Evolutionary conservation across 202 grass and related monocot genomes (phyloP), one percentile per base, ranked within the genome.

Genomic region (Eragrostis tef): DNA sequence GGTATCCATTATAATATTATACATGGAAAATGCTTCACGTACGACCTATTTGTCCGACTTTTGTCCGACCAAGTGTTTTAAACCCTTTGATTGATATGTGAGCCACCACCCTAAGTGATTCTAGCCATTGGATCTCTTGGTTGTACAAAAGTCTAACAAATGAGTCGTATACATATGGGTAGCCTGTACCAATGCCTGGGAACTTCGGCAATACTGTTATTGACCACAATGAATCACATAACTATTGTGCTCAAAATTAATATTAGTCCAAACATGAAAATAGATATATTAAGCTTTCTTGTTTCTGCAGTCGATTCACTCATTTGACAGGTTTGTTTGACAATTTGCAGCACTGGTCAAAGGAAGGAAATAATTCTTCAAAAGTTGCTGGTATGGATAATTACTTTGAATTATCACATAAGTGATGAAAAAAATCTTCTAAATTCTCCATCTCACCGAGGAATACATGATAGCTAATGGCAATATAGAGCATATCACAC

Each of bases 301-400:
- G 10, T 36, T 80, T 85, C 26, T 66, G 36, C 70, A 14, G 25
- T 51, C 22, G 11, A 11, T 89, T 43, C 58, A 80, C 31, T 53
- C 43, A 64, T 79, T 71, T 91, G 21, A 81, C 19, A 54, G n/a
- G 45, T 86, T 26, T 86, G 69, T 90, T 77, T 60, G 64, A 49
- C 76, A 39, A 68, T 78, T 85, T 92, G 85, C 89, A 97, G 94
- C 85, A 93, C 87, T 60, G 90, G 88, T 12, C 82, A 84, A 17
- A 88, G 88, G 88, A 94, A 83, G 76, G 94, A 98, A 79, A 86
- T 94, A 43, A 70, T 67, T 82, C 88, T 98, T 74, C 86, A 89
- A 53, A 98, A 94, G 64, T 67, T 93, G 83, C 67, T 98, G 94
- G 92, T 98, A 89, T n/a, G 76, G 36, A 67, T 71, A 43, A 42